Base-by-base conservation (phyloP, 2,329 filamentous ascomycete species). In the Pyrenophora teres region DNA sequence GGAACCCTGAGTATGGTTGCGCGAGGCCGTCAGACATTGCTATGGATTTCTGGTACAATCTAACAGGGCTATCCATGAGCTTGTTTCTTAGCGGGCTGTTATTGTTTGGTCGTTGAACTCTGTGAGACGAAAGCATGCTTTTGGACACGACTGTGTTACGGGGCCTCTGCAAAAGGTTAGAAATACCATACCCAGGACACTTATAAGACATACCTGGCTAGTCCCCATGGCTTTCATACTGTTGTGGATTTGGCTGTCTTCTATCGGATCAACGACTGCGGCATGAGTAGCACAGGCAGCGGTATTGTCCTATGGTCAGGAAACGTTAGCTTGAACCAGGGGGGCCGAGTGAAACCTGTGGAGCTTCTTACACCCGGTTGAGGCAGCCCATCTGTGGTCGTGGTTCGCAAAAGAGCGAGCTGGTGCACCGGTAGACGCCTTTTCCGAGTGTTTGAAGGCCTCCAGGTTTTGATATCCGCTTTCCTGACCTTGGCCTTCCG, bases 351-450 rank as follows among this genome's bases (percentile, higher is more conserved):
- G 25, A 35, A 30, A 38, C 13, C 13, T 19, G 18, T 33, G 9
- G 16, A 40, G 18, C 36, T 48, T 50, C 67, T 56, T 65, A 72
- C 68, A 61, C 52, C 47, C 43, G 60, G 64, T 23, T 51, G 48
- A 30, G 67, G 62, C 10, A 70, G 50, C 39, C 66, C 64, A 56
- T 64, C 57, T 32, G 54, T 57, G 43, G 66, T 64, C n/a, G 65
- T 63, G 3, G 63, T 65, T 44, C 67, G 64, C 21, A 66, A 45
- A 19, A 71, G 42, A 25, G 64, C 51, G 36, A 73, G 69, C 38
- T 63, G 54, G 45, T 64, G 57, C 36, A 66, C 56, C 48, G 65
- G 60, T 27, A 67, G 45, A 15, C 53, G 52, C 41, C 57, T 62
- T 57, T 58, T 65, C 54, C 54, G 58, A 56, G 42, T 57, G 46